phyloP scores from a whole-genome alignment of 352 stramenopile species.

The Globisporangium abappressorium region DNA sequence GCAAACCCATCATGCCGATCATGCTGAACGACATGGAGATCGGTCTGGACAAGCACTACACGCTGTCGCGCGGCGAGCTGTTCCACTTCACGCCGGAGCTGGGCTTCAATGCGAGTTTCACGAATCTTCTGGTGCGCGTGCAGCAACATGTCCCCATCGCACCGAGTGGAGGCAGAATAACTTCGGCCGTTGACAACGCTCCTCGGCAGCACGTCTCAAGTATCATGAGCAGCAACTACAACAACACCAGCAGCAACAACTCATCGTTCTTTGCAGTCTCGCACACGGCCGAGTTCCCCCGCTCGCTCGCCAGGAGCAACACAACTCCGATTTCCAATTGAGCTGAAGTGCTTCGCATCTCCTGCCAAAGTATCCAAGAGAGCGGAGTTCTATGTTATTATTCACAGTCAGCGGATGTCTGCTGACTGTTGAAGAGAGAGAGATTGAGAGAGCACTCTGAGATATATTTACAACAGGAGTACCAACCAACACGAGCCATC shows the following conservation, averaged over 20 bases:
- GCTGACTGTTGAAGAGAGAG: no score
- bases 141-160: conserved; percentile 33
- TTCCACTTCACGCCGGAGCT: conserved; percentile 78
- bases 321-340: neutral
- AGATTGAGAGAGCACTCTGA: no score
- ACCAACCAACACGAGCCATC: no score
- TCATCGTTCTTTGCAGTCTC: conserved; percentile 9
- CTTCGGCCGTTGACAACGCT: neutral
- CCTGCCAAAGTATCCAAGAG: no score
- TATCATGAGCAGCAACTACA: neutral
- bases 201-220: neutral
- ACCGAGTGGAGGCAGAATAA: neutral
- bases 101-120: conserved; percentile 75
- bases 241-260: neutral
- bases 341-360: no score
- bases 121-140: conserved; percentile 42
- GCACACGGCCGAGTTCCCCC: neutral
- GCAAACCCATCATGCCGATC: conserved; percentile 63
- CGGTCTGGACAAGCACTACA: conserved; percentile 73
- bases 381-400: no score
- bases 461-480: no score
- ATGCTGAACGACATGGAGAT: conserved; percentile 78
- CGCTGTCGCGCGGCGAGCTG: conserved; percentile 63
- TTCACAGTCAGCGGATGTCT: no score
- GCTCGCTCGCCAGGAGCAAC: conserved; percentile 4